Conservation (phyloP, 768 basidiomycete genomes). For the Leccinum disarticulatum region DNA sequence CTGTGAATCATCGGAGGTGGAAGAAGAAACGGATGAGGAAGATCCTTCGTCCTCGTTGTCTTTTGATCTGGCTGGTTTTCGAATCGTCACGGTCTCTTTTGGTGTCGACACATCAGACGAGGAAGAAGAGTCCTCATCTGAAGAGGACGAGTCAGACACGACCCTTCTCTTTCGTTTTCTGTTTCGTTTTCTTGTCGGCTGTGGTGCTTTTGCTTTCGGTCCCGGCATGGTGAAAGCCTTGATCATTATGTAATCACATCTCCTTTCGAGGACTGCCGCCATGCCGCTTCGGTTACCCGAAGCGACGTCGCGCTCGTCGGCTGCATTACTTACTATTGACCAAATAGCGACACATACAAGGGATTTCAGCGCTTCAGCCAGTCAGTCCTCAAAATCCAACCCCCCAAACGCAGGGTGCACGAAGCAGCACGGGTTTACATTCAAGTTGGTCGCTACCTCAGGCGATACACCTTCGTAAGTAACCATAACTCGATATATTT, state of each 20-base stretch:
- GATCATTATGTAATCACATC: not conserved
- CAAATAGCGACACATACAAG: no score
- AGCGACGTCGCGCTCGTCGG: no score
- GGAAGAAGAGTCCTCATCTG: conserved; percentile 30
- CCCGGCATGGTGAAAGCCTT: not conserved
- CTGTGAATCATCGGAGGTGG: conserved; percentile 9
- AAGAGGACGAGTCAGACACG: conserved; percentile 43
- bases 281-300: no score
- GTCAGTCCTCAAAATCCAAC: no score
- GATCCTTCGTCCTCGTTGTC: conserved; percentile 7
- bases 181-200: conserved; percentile 43
- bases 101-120: conserved; percentile 16
- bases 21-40: conserved; percentile 12
- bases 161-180: conserved; percentile 57
- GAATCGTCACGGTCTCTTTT: conserved; percentile 10
- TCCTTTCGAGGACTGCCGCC: no score
- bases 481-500: not conserved
- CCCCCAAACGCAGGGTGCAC: no score
- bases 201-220: conserved; percentile 5
- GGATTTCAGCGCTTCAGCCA: no score
- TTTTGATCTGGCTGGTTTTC: conserved; percentile 6
- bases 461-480: not conserved
- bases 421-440: no score
- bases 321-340: no score
- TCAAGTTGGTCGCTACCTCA: not conserved